Conservation (phyloP, 352 stramenopile species). For the Phytophthora agathidicida region DNA sequence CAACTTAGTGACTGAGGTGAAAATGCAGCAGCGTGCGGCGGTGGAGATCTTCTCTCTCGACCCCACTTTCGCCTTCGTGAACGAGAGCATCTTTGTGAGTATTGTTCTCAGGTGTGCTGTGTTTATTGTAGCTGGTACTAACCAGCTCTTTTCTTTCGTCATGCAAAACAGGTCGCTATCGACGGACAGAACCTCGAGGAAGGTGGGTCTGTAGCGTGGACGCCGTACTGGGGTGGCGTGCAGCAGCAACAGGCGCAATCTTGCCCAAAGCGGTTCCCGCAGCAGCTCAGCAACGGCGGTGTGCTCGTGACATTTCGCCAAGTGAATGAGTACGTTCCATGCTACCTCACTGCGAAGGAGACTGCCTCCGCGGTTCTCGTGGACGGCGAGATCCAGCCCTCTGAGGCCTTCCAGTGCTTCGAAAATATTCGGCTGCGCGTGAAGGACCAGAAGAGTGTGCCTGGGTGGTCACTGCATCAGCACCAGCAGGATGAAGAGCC, state of each 20-base stretch:
- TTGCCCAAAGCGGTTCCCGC: constrained; percentile 58
- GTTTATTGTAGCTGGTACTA: background rate
- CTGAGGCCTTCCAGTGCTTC: constrained; percentile 69
- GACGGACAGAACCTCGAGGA: constrained; percentile 85
- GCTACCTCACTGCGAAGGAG: constrained; percentile 55
- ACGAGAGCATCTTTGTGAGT: constrained; percentile 85
- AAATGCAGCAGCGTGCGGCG: constrained; percentile 53
- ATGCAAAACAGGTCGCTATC: constrained; percentile 63
- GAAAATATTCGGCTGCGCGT: constrained; percentile 75
- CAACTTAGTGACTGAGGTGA: constrained; percentile 46
- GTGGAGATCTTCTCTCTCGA: constrained; percentile 77
- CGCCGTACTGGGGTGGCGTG: constrained; percentile 71
- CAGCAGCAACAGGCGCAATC: constrained; percentile 49
- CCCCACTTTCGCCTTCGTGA: constrained; percentile 78
- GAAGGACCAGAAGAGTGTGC: constrained; percentile 84
- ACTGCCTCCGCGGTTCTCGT: constrained; percentile 37
- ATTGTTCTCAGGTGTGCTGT: background rate
- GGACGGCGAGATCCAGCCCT: constrained; percentile 37
- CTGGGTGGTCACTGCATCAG: constrained; percentile 75
- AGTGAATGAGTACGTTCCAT: constrained; percentile 82
- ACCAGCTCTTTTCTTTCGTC: background rate
- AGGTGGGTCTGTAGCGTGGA: constrained; percentile 69
- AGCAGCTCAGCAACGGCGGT: constrained; percentile 69
- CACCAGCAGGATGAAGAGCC: constrained; percentile 28
- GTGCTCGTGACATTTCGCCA: constrained; percentile 72